phyloP scores from a whole-genome alignment of 148 eudicot genomes.

The Mesembryanthemum crystallinum region DNA sequence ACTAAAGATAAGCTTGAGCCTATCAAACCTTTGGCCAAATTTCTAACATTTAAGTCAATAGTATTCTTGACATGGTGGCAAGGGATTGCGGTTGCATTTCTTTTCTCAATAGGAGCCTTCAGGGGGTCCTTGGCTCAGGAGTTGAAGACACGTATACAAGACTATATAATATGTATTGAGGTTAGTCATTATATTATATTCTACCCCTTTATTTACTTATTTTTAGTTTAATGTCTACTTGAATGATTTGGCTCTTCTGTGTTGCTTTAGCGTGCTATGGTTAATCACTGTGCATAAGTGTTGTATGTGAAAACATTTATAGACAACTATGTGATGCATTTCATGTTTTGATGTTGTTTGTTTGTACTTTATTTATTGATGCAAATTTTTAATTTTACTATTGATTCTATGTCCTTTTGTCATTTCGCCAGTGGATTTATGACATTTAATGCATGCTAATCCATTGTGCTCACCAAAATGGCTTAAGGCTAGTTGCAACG shows the following conservation, averaged over 20 bases:
- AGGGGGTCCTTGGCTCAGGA: constrained; percentile 87
- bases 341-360: too few relatives aligned
- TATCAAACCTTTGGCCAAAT: constrained; percentile 95
- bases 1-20: constrained; percentile 84
- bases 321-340: too few relatives aligned
- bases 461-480: too few relatives aligned
- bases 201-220: not conserved
- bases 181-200: constrained; percentile 31
- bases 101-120: constrained; percentile 87
- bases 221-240: not conserved
- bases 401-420: too few relatives aligned
- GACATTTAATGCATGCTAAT: too few relatives aligned
- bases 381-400: too few relatives aligned
- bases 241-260: not conserved
- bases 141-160: constrained; percentile 84
- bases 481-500: too few relatives aligned
- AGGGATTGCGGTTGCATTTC: constrained; percentile 91
- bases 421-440: too few relatives aligned
- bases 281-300: too few relatives aligned
- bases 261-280: too few relatives aligned
- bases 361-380: too few relatives aligned
- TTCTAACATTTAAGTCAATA: constrained; percentile 92
- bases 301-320: too few relatives aligned
- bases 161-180: constrained; percentile 96
- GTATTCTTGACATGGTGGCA: constrained; percentile 99